phyloP scores from a whole-genome alignment of 257 asterid species.

The Schizonepeta tenuifolia region DNA sequence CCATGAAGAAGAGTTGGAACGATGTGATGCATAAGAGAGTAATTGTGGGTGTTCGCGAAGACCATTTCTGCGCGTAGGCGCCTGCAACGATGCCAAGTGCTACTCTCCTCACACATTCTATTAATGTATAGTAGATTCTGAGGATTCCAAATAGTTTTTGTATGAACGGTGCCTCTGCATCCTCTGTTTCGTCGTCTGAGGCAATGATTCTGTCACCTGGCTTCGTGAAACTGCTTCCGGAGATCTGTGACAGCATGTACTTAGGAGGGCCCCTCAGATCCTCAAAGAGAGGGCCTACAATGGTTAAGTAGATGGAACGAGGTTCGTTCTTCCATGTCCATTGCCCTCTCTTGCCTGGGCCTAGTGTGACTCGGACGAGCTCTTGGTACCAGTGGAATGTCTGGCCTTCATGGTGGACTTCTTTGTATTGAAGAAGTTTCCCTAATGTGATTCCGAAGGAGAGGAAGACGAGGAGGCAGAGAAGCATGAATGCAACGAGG shows the following conservation, averaged over 20 bases:
- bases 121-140: conserved; percentile 79
- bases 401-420: conserved; percentile 78
- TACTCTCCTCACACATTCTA: conserved; percentile 63
- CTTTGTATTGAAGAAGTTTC: conserved; percentile 88
- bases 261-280: conserved; percentile 97
- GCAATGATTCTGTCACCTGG: conserved; percentile 63
- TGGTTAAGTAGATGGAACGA: conserved; percentile 47
- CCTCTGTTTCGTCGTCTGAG: conserved; percentile 90
- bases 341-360: conserved; percentile 97
- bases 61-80: conserved; percentile 58
- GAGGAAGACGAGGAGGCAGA: conserved; percentile 67
- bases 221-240: conserved; percentile 50
- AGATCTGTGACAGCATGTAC: conserved; percentile 89
- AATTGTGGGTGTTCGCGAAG: conserved; percentile 56
- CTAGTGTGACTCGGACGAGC: conserved; percentile 75
- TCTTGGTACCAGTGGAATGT: conserved; percentile 89
- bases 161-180: conserved; percentile 88
- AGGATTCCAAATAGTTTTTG: conserved; percentile 87
- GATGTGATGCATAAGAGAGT: conserved; percentile 62
- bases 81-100: conserved; percentile 72
- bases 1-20: conserved; percentile 88
- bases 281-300: conserved; percentile 86
- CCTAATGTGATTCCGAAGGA: conserved; percentile 80
- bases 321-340: conserved; percentile 88
- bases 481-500: conserved; percentile 62